Evolutionary conservation across 2,329 filamentous ascomycete species (phyloP).

Genomic region (Fusarium caatingaense): DNA sequence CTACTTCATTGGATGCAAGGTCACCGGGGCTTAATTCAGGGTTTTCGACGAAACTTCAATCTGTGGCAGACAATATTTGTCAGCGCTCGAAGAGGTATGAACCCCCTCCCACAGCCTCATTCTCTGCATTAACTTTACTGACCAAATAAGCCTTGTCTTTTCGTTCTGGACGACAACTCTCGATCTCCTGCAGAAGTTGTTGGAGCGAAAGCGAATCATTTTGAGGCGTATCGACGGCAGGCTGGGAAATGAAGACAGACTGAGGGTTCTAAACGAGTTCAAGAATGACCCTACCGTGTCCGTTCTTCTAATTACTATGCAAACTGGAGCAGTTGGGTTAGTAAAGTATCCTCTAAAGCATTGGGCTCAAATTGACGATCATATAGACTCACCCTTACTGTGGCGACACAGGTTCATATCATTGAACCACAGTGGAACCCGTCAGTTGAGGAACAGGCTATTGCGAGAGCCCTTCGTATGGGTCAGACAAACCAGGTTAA

Average conservation of each 20-base stretch:
- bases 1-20: not conserved
- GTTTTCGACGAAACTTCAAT: not conserved
- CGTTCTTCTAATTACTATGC: not conserved
- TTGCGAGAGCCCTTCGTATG: not conserved
- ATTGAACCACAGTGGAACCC: not conserved
- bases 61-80: not conserved
- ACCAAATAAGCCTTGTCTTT: not conserved
- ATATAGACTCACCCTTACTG: not conserved
- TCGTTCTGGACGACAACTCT: not conserved
- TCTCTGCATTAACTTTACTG: not conserved
- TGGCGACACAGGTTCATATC: not conserved
- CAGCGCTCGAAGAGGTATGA: not conserved
- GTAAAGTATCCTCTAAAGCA: too few species aligned
- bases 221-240: not conserved
- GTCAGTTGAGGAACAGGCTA: not conserved
- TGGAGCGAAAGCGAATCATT: rapidly evolving
- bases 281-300: not conserved
- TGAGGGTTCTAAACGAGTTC: not conserved
- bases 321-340: not conserved
- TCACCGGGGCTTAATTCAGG: not conserved
- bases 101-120: rapidly evolving
- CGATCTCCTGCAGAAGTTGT: not conserved
- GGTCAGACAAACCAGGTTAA: not conserved
- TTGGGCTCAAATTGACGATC: rapidly evolving
- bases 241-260: not conserved